phyloP scores from a whole-genome alignment of 2,329 filamentous ascomycete genomes.

The Penicillium sp. region DNA sequence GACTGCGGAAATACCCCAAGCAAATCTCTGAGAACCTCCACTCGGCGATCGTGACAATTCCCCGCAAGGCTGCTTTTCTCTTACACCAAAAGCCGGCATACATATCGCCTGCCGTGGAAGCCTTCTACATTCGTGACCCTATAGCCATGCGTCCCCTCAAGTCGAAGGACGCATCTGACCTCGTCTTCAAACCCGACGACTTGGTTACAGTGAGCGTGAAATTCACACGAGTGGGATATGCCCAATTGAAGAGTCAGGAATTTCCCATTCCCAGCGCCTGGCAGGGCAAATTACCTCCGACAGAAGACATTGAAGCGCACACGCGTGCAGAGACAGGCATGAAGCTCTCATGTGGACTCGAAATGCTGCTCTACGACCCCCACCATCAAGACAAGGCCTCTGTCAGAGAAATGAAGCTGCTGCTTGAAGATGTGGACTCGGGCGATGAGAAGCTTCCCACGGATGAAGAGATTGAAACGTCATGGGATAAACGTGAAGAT shows the following conservation, averaged over 20 bases:
- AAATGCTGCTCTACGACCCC: conserved; percentile 70
- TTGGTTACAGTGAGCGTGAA: conserved; percentile 71
- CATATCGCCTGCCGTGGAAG: conserved; percentile 78
- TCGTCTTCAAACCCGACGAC: conserved; percentile 70
- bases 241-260: conserved; percentile 80
- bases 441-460: conserved; percentile 68
- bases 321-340: conserved; percentile 65
- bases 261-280: conserved; percentile 63
- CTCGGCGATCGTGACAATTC: conserved; percentile 65
- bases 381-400: conserved; percentile 62
- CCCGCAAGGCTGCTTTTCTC: conserved; percentile 74
- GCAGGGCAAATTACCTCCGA: conserved; percentile 41
- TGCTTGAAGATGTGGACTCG: conserved; percentile 68
- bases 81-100: conserved; percentile 69
- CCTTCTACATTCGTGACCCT: conserved; percentile 86
- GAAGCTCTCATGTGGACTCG: conserved; percentile 85
- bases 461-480: conserved; percentile 61
- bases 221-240: conserved; percentile 86
- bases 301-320: conserved; percentile 44
- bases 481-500: conserved; percentile 69
- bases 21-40: conserved; percentile 74
- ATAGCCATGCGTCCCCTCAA: conserved; percentile 65
- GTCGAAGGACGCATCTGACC: conserved; percentile 48
- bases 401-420: conserved; percentile 68
- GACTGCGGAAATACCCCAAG: conserved; percentile 73